These are phyloP conservation scores for Holtermannia corniformis DNA, from an alignment of 768 basidiomycete species.

Conservation along the genomic window DNA sequence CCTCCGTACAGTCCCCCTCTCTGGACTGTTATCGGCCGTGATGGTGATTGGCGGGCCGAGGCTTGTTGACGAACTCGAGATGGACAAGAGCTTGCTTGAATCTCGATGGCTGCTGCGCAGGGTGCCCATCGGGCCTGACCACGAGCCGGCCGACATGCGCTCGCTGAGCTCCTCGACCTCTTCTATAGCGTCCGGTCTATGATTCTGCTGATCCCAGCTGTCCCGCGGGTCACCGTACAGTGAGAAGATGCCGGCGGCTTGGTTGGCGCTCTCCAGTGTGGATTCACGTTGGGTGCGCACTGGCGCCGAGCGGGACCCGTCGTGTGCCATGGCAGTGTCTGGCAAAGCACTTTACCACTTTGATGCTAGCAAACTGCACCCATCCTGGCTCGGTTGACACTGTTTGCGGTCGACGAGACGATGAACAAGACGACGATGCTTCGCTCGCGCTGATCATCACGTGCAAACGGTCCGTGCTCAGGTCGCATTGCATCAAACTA, in stretches of 20 bases:
- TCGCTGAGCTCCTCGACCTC: conserved; percentile 1
- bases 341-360: too few relatives aligned
- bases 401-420: too few relatives aligned
- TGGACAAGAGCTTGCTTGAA: neutral
- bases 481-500: too few relatives aligned
- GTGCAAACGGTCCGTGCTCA: too few relatives aligned
- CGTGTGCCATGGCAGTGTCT: conserved; percentile 8
- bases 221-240: conserved; percentile 14
- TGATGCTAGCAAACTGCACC: too few relatives aligned
- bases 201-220: conserved; percentile 1
- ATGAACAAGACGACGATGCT: too few relatives aligned
- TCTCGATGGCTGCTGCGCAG: neutral
- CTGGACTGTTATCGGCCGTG: conserved; percentile 5
- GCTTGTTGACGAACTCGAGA: neutral
- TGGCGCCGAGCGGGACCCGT: too few relatives aligned
- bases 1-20: neutral
- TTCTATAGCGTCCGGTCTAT: neutral
- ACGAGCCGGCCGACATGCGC: neutral
- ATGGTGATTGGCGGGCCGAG: conserved; percentile 9
- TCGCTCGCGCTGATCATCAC: too few relatives aligned
- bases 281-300: conserved; percentile 5
- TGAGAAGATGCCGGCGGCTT: conserved; percentile 26
- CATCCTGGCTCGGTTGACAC: too few relatives aligned
- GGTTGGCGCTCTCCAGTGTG: conserved; percentile 15
- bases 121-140: neutral